Evolutionary conservation across 23 red algal species (phyloP), one percentile per base, ranked within the genome.

Genomic region (Cyanidiococcus yangmingshanensis): DNA sequence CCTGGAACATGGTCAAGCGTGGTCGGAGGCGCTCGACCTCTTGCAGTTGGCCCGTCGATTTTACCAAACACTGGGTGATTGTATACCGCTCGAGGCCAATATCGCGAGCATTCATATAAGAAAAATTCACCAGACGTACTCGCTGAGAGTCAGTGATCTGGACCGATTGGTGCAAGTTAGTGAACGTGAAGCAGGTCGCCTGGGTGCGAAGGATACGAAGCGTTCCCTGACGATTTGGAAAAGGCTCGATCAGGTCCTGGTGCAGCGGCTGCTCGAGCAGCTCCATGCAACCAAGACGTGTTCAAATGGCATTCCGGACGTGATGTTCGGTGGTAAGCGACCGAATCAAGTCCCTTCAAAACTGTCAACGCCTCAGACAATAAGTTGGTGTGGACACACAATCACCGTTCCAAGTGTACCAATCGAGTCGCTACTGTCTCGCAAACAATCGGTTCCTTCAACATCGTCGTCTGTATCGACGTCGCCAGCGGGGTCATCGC

Each of bases 1-100:
- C 0, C 39, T 89, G 59, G 91, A 95, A 59, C 68, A 41, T 24
- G 79, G 80, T 45, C 54, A 79, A 12, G 16, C 12, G 63, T 7
- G 63, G 63, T 12, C 21, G n/a, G 63, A 12, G 63, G 63, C 63
- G 7, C n/a, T 35, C n/a, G 3, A 25, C 32, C 63, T 3, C 3
- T 3, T 71, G 12, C 16, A 30, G 63, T 7, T 12, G 7, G 63
- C 63, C 3, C 3, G 16, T 7, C 63, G 27, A 35, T 7, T 71
- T 12, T 71, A 71, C 32, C 63, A 29, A 29, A 35, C 63, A 29
- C 63, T 71, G 7, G 7, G 7, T 29, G 45, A 54, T 54, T 54
- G 45, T 21, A 54, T 54, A 21, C 12, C 45, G 7, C 7, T 54
- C 45, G 45, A 54, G 45, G 45, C 45, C 12, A 54, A 7, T 7